These are phyloP conservation scores for Eucalyptus paniculata DNA, from an alignment of 345 rosid genomes.

Conservation along the genomic window DNA sequence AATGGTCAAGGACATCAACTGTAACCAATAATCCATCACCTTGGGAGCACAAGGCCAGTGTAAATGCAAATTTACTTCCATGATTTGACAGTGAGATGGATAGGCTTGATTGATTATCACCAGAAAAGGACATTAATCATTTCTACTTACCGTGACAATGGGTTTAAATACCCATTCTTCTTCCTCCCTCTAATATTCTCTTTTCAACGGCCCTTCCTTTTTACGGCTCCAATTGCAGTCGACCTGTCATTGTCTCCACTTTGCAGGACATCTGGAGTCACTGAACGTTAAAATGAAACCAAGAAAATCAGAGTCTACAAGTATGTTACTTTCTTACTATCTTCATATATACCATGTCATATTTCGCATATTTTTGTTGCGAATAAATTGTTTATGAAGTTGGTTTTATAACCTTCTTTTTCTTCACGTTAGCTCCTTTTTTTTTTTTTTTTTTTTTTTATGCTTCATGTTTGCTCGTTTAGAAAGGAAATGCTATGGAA, in stretches of 20 bases:
- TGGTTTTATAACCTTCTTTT: background rate
- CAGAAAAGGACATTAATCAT: background rate
- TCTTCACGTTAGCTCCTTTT: background rate
- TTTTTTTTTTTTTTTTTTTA: fast-evolving
- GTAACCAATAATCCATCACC: background rate
- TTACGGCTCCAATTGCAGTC: background rate
- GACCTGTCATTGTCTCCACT: background rate
- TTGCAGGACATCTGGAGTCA: background rate
- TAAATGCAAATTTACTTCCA: background rate
- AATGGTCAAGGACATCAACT: background rate
- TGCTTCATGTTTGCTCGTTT: background rate
- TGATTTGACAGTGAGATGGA: background rate
- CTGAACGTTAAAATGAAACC: background rate
- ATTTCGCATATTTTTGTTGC: background rate
- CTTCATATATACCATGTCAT: background rate
- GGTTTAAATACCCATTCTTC: background rate
- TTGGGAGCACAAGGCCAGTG: background rate
- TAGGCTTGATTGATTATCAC: background rate
- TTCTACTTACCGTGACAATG: background rate
- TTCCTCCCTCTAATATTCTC: background rate
- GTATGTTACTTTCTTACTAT: background rate
- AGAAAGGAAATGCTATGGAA: background rate
- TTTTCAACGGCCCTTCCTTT: background rate
- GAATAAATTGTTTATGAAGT: background rate
- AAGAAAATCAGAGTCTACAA: background rate